Evolutionary conservation across 805 yeast species (phyloP), one percentile per base, ranked within the genome.

Genomic region (Lachancea kluyveri): DNA sequence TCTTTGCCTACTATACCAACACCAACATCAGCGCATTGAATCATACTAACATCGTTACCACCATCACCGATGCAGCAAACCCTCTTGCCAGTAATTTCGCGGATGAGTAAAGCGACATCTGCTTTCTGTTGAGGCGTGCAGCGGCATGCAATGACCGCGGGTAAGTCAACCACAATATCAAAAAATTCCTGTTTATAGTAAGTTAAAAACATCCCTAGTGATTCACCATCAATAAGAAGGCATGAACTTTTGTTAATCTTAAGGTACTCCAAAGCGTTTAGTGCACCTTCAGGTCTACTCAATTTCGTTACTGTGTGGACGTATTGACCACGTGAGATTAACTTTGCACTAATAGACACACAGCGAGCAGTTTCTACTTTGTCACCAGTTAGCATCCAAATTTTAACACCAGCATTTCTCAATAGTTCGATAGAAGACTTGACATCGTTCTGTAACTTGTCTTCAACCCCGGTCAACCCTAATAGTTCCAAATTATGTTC

Each of bases 351-450:
- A n/a, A 94, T 83, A 13, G 96, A 87, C 23, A 92, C 96, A 69
- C 98, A 92, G 39, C 87, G 76, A 1, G 98, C 98, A 0, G 99
- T 92, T 61, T 92, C 99, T 5, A 92, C 97, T 56, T 92, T 92
- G 57, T 92, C 99, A 45, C 99, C 99, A 0, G 99, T 92, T 28
- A 92, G 65, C 98, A 92, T 94, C 99, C 99, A 92, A 31, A 92
- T 92, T 49, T 88, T 88, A 35, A 94, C 76, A 4, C 97, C 98
- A 0, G 97, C 99, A 60, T 94, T 92, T 46, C 98, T 72, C 44
- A 92, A 67, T 21, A 88, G 67, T 62, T 92, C 99, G 37, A 92
- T 78, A 0, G 96, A 85, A 0, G 94, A 72, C 59, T 90, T 90
- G 29, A 94, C 96, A 54, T 90, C 87, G 36, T 74, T 70, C 54